Evolutionary conservation across 176 grass and related monocot species (phyloP).

Genomic region (bread wheat (Triticum aestivum)): IWGSC_CS_RefSeq_v2.1 NC_057813.1:656864517-656865016

Average conservation of each 20-base stretch:
- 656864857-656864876: not conserved
- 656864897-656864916: not conserved
- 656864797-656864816: not conserved
- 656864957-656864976: not conserved
- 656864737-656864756: not conserved
- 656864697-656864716: constrained; percentile 44
- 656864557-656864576: not conserved
- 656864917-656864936: not conserved
- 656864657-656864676: constrained; percentile 56
- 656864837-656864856: not conserved
- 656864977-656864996: not conserved
- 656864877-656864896: not conserved
- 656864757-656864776: not conserved
- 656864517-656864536: not conserved
- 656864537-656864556: not conserved
- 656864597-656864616: not conserved
- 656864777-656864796: not conserved
- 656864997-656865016: not conserved
- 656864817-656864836: not conserved
- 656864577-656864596: not conserved
- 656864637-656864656: constrained; percentile 46
- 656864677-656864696: constrained; percentile 44
- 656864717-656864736: not conserved
- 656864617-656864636: constrained; percentile 26
- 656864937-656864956: not conserved